phyloP scores from a whole-genome alignment of 305 asterid genomes.

The Salvia sclarea region DNA sequence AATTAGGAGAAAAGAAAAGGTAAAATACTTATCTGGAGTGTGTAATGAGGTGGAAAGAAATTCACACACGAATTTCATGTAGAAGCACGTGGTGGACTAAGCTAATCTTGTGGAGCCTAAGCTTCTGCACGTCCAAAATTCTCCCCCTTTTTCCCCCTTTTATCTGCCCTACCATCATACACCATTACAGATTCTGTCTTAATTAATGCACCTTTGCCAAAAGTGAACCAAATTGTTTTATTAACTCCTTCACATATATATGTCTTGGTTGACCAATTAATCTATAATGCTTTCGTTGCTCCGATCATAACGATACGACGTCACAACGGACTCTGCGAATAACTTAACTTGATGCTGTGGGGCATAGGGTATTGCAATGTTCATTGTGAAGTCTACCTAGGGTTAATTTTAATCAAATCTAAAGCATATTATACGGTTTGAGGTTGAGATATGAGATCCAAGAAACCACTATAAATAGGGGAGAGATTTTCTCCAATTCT shows the following conservation, averaged over 20 bases:
- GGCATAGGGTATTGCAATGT: background rate
- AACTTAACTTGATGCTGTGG: background rate
- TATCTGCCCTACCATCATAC: constrained; percentile 9
- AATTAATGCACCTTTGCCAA: background rate
- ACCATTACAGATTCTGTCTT: background rate
- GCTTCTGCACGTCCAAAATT: constrained; percentile 4
- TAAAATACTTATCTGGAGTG: background rate
- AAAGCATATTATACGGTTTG: background rate
- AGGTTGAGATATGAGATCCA: background rate
- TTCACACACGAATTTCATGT: constrained; percentile 28
- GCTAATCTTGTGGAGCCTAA: background rate
- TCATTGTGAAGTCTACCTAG: background rate
- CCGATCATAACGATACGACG: too few relatives aligned
- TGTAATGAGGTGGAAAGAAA: constrained; percentile 33
- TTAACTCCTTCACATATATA: too few relatives aligned
- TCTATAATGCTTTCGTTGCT: too few relatives aligned
- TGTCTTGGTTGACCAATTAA: too few relatives aligned
- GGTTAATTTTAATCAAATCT: constrained; percentile 9
- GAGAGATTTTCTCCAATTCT: constrained; percentile 8
- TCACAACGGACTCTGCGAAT: background rate
- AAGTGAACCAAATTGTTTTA: background rate
- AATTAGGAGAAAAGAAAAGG: background rate
- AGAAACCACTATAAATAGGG: constrained; percentile 27
- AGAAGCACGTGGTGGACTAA: constrained; percentile 4
- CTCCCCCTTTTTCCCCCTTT: constrained; percentile 1